Conservation (phyloP, 1,284 basidiomycete species). For the Leccinum angustisporum region DNA sequence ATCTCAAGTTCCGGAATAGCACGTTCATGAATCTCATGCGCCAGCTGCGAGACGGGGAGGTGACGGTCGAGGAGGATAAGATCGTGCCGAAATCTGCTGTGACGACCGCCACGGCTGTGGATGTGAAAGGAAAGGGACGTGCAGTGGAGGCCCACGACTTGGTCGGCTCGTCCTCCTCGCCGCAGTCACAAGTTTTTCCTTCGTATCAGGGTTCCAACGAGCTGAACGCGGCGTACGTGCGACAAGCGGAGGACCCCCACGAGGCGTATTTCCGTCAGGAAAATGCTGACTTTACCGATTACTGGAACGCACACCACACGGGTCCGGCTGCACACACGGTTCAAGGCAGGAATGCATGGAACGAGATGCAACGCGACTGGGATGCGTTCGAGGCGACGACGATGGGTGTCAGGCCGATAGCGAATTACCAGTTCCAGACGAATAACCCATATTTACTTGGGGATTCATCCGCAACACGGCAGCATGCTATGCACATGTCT, state of each 20-base stretch:
- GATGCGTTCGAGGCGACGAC: conserved; percentile 75
- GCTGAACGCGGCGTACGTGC: conserved; percentile 20
- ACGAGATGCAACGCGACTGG: conserved; percentile 78
- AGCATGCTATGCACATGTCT: conserved; percentile 53
- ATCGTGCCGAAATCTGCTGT: conserved; percentile 59
- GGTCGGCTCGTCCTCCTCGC: conserved; percentile 4
- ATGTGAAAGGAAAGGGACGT: conserved; percentile 69
- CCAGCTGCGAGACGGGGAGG: conserved; percentile 78
- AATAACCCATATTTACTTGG: conserved; percentile 80
- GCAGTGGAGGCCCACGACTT: conserved; percentile 30
- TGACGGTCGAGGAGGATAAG: conserved; percentile 81
- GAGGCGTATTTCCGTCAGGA: conserved; percentile 73
- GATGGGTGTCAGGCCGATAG: conserved; percentile 57
- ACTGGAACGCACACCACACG: conserved; percentile 46
- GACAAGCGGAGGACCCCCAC: conserved; percentile 48
- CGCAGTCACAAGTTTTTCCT: conserved; percentile 11
- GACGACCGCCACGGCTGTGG: conserved; percentile 24
- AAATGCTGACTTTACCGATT: conserved; percentile 63
- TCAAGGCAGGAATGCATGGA: conserved; percentile 42
- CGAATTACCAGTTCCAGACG: conserved; percentile 74
- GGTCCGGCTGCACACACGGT: conserved; percentile 14
- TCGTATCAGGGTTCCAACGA: conserved; percentile 22
- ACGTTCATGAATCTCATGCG: conserved; percentile 87
- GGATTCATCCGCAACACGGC: conserved; percentile 51
- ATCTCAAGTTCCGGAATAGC: conserved; percentile 88